Evolutionary conservation across 1,284 basidiomycete species (phyloP), one percentile per base, ranked within the genome.

Genomic region (Heterobasidion parviporum): DNA sequence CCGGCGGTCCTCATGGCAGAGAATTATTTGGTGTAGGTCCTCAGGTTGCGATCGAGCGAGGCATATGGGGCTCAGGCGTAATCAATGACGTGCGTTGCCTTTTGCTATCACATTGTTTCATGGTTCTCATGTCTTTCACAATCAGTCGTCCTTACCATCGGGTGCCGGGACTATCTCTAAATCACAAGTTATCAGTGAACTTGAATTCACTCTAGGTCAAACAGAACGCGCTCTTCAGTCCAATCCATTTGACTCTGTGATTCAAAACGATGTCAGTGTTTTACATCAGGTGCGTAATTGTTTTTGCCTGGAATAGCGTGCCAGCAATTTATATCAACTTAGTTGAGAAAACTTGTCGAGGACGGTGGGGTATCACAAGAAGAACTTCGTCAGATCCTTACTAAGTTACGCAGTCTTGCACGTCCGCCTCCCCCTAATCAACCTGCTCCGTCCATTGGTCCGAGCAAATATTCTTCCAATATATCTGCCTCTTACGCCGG

Each of bases 21-120:
- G 89, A 94, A 66, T 75, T 98, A 2, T 98, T 95, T 66, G 89
- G 91, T 43, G 73, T 82, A 33, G 79, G 81, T 3, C 76, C 84
- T 43, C 91, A 93, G 64, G 71, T 81, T 34, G 79, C 83, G 8
- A 87, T 93, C 58, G 91, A 93, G 67, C 80, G 85, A 15, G 83
- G 84, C 38, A 81, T 91, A 33, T 91, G 88, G 89, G 83, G 83
- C 33, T 76, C 80, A 36, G 76, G 77, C 45, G 71, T 72, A 34
- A 68, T 65, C 16, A 52, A 59, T 35, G 62, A 66, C 48, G 62
- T 61, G 49, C 60, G 61, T 45, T 12, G 33, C 48, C 26, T 59
- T 56, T 54, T 64, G 66, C 59, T 57, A 12, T 49, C 20, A 12
- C 15, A 14, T 46, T 36, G 9, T 14, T 35, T 20, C 33, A 6